Evolutionary conservation across 2,329 filamentous ascomycete species (phyloP).

Genomic region (Xylaria sp.): DNA sequence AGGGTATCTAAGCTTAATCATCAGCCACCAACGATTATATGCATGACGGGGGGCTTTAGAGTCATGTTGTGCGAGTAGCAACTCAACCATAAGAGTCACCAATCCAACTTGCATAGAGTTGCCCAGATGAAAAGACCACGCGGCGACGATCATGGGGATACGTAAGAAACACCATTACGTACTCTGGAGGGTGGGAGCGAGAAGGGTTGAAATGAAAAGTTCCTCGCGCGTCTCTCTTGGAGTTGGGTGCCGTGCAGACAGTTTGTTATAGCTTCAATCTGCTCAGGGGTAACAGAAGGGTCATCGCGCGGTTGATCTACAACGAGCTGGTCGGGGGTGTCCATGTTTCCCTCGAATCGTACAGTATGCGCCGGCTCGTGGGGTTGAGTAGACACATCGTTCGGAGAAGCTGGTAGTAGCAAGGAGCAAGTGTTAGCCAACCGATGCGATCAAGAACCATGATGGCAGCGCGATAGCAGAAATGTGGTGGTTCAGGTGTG

Average conservation of each 20-base stretch:
- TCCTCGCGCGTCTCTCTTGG: constrained; percentile 76
- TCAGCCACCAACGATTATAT: constrained; percentile 17
- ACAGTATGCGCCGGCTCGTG: constrained; percentile 47
- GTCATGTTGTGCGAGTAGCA: too few species aligned
- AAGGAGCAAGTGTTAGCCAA: constrained; percentile 21
- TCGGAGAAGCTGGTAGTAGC: constrained; percentile 21
- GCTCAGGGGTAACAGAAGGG: constrained; percentile 48
- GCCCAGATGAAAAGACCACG: too few species aligned
- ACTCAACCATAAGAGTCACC: neutral
- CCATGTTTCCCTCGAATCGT: constrained; percentile 64
- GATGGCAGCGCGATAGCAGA: neutral
- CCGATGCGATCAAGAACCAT: constrained; percentile 11
- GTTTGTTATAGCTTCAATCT: constrained; percentile 66
- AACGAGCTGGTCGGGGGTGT: constrained; percentile 57
- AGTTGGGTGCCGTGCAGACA: constrained; percentile 68
- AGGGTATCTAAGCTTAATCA: constrained; percentile 43
- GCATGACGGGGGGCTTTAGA: neutral
- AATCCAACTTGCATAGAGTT: neutral
- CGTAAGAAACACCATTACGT: constrained; percentile 39
- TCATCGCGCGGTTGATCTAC: constrained; percentile 24
- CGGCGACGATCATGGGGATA: neutral
- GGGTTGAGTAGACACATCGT: constrained; percentile 21
- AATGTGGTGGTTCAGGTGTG: neutral
- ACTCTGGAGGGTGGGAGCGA: constrained; percentile 81
- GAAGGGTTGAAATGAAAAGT: constrained; percentile 84